Evolutionary conservation across 148 eudicot genomes (phyloP), one percentile per base, ranked within the genome.

Genomic region (Bassia scoparia): DNA sequence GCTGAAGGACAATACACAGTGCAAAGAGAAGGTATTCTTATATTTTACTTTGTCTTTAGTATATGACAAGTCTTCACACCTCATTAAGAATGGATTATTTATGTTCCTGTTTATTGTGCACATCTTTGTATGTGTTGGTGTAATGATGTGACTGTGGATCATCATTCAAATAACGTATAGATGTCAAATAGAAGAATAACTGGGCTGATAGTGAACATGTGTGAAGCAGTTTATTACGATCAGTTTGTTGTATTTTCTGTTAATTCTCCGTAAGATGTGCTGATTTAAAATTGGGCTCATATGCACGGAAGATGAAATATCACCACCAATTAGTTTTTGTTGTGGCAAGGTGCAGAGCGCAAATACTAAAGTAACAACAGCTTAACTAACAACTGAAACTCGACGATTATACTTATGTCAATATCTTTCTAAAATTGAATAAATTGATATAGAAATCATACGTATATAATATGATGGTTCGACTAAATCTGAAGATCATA

Each of bases 11-110:
- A 95, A 95, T 74, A 68, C 46, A 65, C 89, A 80, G 26, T 89
- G 98, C 91, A 95, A 95, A 80, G 98, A 95, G 77, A 87, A 49
- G 91, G 98, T 95, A 84, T 72, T 76, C 41, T 7, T 33, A 68
- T 71, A 71, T 76, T 52, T 38, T 67, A 26, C 37, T 27, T 61
- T 58, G 24, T 33, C 33, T 44, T 29, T 53, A 35, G n/a, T 77
- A n/a, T 44, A 8, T 55, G 49, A 23, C 69, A 33, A n/a, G 59
- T 7, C 23, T n/a, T 43, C 6, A 13, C 14, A 31, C 71, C 58
- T 33, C 26, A 17, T 43, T 41, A 35, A 59, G 23, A 17, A 44
- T 6, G 37, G 49, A n/a, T 31, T 61, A 29, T 29, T 73, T 31
- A 7, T 16, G 31, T 15, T 33, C 18, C 26, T 65, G 24, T 67